Base-by-base conservation (phyloP, 2,329 filamentous ascomycete species). In the Dendrostoma leiphaemia region DNA sequence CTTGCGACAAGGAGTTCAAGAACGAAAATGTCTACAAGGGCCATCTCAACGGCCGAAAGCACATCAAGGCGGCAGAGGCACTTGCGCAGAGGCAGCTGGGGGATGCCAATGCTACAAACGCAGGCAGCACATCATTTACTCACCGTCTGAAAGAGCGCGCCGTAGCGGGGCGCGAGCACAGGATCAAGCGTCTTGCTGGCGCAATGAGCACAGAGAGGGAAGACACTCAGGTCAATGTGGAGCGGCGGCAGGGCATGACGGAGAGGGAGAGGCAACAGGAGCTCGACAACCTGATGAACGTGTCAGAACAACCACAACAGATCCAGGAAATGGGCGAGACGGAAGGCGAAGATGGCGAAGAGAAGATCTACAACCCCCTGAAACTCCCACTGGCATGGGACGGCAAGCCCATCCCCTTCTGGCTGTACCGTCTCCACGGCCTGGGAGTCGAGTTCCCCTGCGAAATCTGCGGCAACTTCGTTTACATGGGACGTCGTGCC, bases 341-440 rank as follows among this genome's bases (percentile, higher is more conserved):
- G 10, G 88, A 91, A 0, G 89, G 88, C 1, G 84, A 86, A 3
- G 86, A 91, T 13, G 89, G 85, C 35, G 90, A 93, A 40, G 91
- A 96, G 60, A 92, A 86, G 67, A 89, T 97, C 56, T 97, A 97
- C 78, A 99, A 99, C 69, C 94, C 94, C 0, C 81, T 99, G 61
- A 99, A 99, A 68, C 80, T 99, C 2, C 94, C 94, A 0, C 80
- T 99, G 7, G 93, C 91, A 2, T 99, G 95, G 95, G 94, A 99
- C 62, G 94, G 95, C 63, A 99, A 99, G 68, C 94, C 95, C 0
- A 99, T 99, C 64, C 94, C 95, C 0, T 99, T 94, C 77, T 99
- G 94, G 94, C 81, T 99, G 15, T 99, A 97, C 79, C 94, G 97
- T 63, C 80, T 99, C 15, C 94, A 99, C 67, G 94, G 94, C 1